Evolutionary conservation across 805 yeast genomes (phyloP).

Genomic region (Zygosaccharomyces bisporus): DNA sequence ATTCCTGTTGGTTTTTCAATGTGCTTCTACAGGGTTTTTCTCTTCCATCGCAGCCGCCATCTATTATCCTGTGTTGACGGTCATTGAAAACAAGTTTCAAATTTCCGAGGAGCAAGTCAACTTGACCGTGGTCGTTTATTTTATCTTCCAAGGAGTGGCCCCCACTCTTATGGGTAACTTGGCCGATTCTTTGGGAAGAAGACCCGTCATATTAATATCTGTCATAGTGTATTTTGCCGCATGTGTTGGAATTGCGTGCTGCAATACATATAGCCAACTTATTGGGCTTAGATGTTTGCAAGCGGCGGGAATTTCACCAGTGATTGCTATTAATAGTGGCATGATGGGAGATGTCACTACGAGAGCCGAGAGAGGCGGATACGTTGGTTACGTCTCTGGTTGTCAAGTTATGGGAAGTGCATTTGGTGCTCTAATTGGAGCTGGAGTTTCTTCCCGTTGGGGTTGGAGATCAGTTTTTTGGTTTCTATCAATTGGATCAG

Average conservation of each 20-base stretch:
- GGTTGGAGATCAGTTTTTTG: constrained; percentile 79
- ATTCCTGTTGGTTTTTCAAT: constrained; percentile 38
- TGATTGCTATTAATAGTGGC: constrained; percentile 67
- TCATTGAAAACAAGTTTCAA: constrained; percentile 50
- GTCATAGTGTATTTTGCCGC: constrained; percentile 54
- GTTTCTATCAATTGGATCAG: constrained; percentile 66
- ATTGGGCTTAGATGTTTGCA: constrained; percentile 68
- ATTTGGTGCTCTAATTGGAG: constrained; percentile 70
- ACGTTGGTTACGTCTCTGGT: constrained; percentile 63
- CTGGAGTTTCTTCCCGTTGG: constrained; percentile 40
- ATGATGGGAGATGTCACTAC: constrained; percentile 71
- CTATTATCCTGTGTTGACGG: constrained; percentile 71
- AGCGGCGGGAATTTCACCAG: constrained; percentile 73
- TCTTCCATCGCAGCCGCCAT: constrained; percentile 74
- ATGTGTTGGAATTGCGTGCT: constrained; percentile 61
- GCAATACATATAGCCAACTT: constrained; percentile 56
- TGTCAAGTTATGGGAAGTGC: constrained; percentile 69
- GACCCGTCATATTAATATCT: constrained; percentile 60
- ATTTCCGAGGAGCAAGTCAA: constrained; percentile 58
- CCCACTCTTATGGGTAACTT: constrained; percentile 67
- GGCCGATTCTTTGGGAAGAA: constrained; percentile 68
- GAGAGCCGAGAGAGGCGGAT: constrained; percentile 62
- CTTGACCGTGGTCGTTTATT: constrained; percentile 70
- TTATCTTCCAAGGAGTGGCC: constrained; percentile 69
- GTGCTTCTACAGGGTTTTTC: constrained; percentile 52